Conservation (phyloP, 176 grass and related monocot species). For the Metroxylon sagu region DNA sequence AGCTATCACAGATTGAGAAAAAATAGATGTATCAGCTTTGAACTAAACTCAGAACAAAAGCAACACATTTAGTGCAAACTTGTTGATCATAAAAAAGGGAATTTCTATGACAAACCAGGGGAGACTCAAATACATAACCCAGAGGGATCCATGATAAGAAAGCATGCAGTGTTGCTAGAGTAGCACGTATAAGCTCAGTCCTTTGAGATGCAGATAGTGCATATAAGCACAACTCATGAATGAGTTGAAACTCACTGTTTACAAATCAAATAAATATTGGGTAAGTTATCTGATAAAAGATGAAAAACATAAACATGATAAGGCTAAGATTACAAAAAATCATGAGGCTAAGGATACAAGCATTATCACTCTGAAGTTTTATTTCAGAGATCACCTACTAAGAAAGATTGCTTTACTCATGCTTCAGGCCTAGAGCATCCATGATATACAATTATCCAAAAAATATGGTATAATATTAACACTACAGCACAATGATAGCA, state of each 20-base stretch:
- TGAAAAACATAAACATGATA: no score
- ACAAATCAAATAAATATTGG: conserved; percentile 17
- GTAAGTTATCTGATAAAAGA: not conserved
- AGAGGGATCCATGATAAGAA: conserved; percentile 98
- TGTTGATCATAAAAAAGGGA: conserved; percentile 1
- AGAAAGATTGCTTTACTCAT: no score
- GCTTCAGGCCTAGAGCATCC: no score
- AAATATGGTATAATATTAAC: no score
- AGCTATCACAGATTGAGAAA: conserved; percentile 49
- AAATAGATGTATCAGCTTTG: conserved; percentile 11
- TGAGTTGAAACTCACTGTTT: conserved; percentile 90
- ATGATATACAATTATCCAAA: no score
- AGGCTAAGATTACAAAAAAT: no score
- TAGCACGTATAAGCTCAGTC: conserved; percentile 81
- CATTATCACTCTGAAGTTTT: no score
- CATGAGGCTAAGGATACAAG: no score
- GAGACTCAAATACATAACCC: conserved; percentile 93
- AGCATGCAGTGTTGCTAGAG: conserved; percentile 96
- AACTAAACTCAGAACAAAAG: not conserved
- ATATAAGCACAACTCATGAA: conserved; percentile 98
- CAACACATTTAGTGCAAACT: not conserved
- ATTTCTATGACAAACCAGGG: conserved; percentile 44
- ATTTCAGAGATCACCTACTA: no score
- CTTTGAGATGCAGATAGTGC: conserved; percentile 92
- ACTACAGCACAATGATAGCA: no score